These are phyloP conservation scores for Microbotryum lychnidis-dioicae DNA, from an alignment of 1,284 basidiomycete species.

Conservation along the genomic window DNA sequence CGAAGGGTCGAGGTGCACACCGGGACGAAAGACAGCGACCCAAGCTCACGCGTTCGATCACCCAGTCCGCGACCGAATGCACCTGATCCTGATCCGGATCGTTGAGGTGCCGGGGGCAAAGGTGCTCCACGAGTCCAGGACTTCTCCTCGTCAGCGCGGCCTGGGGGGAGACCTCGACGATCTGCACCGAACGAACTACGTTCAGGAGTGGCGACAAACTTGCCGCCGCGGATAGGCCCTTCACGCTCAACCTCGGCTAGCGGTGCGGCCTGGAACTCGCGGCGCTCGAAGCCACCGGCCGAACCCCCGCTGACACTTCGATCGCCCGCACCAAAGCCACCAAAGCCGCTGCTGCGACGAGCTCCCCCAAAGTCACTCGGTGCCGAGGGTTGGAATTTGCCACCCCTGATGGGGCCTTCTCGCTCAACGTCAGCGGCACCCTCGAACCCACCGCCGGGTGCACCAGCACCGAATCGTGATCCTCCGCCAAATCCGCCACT, in stretches of 20 bases:
- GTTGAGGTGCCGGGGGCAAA: constrained; percentile 1
- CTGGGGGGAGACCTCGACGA: neutral
- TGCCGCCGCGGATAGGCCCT: constrained; percentile 43
- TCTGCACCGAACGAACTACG: neutral
- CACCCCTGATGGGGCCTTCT: constrained; percentile 43
- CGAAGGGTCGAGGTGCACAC: no score
- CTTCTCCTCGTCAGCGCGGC: constrained; percentile 17
- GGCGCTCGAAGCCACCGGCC: constrained; percentile 19
- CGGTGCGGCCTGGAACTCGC: constrained; percentile 21
- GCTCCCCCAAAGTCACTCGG: neutral
- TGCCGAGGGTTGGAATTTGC: constrained; percentile 42
- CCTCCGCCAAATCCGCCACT: constrained; percentile 38
- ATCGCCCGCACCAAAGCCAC: constrained; percentile 14
- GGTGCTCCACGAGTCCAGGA: constrained; percentile 21
- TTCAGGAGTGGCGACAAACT: constrained; percentile 33
- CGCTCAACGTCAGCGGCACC: constrained; percentile 47
- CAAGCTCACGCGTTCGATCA: constrained; percentile 8
- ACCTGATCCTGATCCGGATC: neutral
- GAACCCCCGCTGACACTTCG: constrained; percentile 30
- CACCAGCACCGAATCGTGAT: neutral
- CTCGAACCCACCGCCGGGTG: neutral
- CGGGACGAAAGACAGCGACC: neutral
- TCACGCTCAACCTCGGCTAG: constrained; percentile 40
- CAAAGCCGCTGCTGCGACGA: neutral
- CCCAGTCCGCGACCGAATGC: constrained; percentile 9